Evolutionary conservation across 2,329 filamentous ascomycete species (phyloP), one percentile per base, ranked within the genome.

Genomic region (Fusarium nematophilum): DNA sequence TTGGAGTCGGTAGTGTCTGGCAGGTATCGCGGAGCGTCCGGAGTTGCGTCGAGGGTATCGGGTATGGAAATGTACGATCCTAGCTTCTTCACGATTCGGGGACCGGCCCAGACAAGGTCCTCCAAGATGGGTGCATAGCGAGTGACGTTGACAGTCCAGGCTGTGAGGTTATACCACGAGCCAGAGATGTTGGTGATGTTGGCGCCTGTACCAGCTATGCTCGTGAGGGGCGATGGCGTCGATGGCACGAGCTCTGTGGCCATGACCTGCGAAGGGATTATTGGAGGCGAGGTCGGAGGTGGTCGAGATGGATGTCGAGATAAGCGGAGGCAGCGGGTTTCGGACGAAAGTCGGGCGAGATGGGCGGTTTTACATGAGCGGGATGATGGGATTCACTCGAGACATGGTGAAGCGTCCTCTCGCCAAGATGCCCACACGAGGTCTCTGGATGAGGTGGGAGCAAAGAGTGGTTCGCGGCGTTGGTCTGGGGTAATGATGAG

Each of bases 61-160:
- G 84, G 80, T 27, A 85, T 75, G 29, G 83, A 78, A 52, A 87
- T 81, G 65, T 89, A 84, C n/a, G 84, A 86, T 44, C 88, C 86
- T 30, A 90, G 81, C 72, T 86, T 88, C 74, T 84, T 87, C 26
- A 91, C 82, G 70, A 93, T 86, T 54, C 90, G 83, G 43, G 90
- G 90, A 4, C 90, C 84, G 14, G 86, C 89, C 73, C 86, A 81
- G 61, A 91, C 81, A 40, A 93, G 77, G 68, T 92, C 89, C 72
- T 86, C 86, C 14, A 90, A 76, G 9, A 87, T 87, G 3, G 89
- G 88, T 39, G 84, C 79, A 73, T 85, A 83, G 63, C 82, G 81
- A 36, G 85, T 83, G 56, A 85, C 77, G 73, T 87, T 86, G 56
- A 83, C 79, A 5, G 81, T 81, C 84, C 85, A 87, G 50, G 76